Base-by-base conservation (phyloP, 78 protist species). In the Ministeria vibrans region DNA sequence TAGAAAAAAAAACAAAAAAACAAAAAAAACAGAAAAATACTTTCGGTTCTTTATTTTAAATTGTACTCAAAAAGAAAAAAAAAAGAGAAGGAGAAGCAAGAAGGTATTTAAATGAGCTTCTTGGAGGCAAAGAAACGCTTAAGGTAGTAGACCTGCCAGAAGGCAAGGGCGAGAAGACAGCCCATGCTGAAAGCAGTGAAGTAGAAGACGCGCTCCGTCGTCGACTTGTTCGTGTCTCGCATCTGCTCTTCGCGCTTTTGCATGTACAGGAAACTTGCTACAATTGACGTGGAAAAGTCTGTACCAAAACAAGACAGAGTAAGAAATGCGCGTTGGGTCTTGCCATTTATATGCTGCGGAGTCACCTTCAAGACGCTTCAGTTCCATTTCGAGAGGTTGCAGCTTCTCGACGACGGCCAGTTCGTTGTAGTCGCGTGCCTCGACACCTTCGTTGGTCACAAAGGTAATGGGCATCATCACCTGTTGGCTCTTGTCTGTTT, bases 191-290 rank as follows among this genome's bases (percentile, higher is more conserved):
- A 30, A 32, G 70, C 23, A 45, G 46, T 70, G 69, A 80, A 80
- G 59, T 46, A 70, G 30, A 80, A 3, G 44, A 80, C 75, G 0
- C 83, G 83, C 42, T 20, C 75, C 41, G 38, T 66, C 49, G 83
- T 68, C 46, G 76, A 68, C 76, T 79, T 77, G 34, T 80, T 80
- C 2, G 83, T 80, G 44, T 80, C 64, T 15, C 83, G 83, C 68
- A 63, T 64, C 39, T 2, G 0, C 34, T 43, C 77, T 68, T 80
- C 83, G 7, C 76, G 75, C 41, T 70, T 46, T n/a, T 53, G 28
- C 78, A 80, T 44, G 68, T 46, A n/a, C 44, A 5, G 36, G 32
- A 80, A 64, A 36, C 36, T 27, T 49, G 7, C 9, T 22, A 49
- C 55, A 1, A 80, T 70, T 41, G 38, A 6, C 34, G 23, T 20